phyloP scores from a whole-genome alignment of 1,139 yeast genomes.

The Hyphopichia fennica region DNA sequence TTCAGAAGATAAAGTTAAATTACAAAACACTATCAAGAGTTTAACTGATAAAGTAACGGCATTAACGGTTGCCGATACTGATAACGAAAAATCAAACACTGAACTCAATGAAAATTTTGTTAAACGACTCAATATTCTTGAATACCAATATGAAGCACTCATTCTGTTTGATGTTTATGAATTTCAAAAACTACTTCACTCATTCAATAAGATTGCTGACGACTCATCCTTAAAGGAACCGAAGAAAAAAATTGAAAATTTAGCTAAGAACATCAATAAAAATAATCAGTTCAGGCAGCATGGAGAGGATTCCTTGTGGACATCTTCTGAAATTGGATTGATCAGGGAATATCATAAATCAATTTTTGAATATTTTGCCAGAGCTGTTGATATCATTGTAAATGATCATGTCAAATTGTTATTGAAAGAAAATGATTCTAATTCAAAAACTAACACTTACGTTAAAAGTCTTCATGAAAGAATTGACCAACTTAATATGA shows the following conservation, averaged over 20 bases:
- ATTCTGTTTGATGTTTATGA: conserved; percentile 37
- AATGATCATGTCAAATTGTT: conserved; percentile 54
- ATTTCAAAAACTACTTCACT: conserved; percentile 43
- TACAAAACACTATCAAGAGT: conserved; percentile 31
- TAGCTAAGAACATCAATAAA: conserved; percentile 21
- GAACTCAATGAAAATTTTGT: conserved; percentile 11
- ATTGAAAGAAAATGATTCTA: conserved; percentile 31
- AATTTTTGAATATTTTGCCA: conserved; percentile 54
- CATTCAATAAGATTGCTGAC: conserved; percentile 58
- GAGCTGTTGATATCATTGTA: conserved; percentile 59
- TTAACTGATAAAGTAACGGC: conserved; percentile 32
- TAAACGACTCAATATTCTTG: conserved; percentile 23
- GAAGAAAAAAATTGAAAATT: conserved; percentile 45
- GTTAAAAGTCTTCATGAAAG: conserved; percentile 29
- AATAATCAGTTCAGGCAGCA: conserved; percentile 7
- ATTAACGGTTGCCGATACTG: conserved; percentile 17
- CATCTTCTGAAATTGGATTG: conserved; percentile 25
- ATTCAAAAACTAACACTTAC: conserved; percentile 18
- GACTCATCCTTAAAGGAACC: conserved; percentile 60
- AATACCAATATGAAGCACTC: conserved; percentile 39
- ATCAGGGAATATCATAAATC: conserved; percentile 52
- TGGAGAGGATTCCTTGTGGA: conserved; percentile 9
- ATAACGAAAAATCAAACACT: conserved; percentile 13
- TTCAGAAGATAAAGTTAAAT: conserved; percentile 34
- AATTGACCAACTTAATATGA: conserved; percentile 29